phyloP scores from a whole-genome alignment of 2,329 filamentous ascomycete genomes.

The Colletotrichum brevisporum region DNA sequence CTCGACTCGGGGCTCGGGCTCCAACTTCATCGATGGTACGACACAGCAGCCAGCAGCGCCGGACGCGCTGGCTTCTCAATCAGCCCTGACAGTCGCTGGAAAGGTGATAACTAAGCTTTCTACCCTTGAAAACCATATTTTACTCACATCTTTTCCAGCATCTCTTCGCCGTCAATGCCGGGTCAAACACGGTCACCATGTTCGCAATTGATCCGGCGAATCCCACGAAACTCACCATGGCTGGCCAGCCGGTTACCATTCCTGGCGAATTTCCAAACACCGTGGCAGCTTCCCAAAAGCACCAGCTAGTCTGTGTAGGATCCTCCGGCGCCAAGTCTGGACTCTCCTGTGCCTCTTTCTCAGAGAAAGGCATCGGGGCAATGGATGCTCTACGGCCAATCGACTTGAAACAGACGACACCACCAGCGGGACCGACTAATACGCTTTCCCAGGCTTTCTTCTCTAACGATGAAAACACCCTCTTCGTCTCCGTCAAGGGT shows the following conservation, averaged over 20 bases:
- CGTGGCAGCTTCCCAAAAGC: slow-evolving; percentile 60
- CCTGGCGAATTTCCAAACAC: slow-evolving; percentile 68
- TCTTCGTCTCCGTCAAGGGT: slow-evolving; percentile 74
- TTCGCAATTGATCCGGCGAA: slow-evolving; percentile 58
- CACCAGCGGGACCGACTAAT: slow-evolving; percentile 70
- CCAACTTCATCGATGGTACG: slow-evolving; percentile 54
- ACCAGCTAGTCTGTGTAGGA: slow-evolving; percentile 62
- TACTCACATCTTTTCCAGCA: slow-evolving; percentile 4
- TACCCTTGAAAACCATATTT: not conserved
- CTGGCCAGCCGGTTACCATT: slow-evolving; percentile 59
- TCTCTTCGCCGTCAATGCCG: slow-evolving; percentile 69
- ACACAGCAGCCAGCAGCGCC: slow-evolving; percentile 57
- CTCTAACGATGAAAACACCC: slow-evolving; percentile 63
- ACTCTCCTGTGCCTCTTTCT: slow-evolving; percentile 60
- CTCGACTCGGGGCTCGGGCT: slow-evolving; percentile 63
- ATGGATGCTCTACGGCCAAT: slow-evolving; percentile 64
- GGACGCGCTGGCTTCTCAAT: slow-evolving; percentile 67
- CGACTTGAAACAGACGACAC: slow-evolving; percentile 68
- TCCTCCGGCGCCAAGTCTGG: slow-evolving; percentile 60
- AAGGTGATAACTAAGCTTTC: slow-evolving; percentile 55
- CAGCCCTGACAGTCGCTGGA: slow-evolving; percentile 62
- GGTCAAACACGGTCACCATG: slow-evolving; percentile 67
- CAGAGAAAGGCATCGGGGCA: slow-evolving; percentile 52
- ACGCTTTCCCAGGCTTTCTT: slow-evolving; percentile 74
- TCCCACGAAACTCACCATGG: slow-evolving; percentile 59